Percentiles rank a stretch among this genome's conserved stretches.
phyloP scores from a whole-genome alignment of 2,329 filamentous ascomycete species.

The Drechslerella coelobrocha region DNA sequence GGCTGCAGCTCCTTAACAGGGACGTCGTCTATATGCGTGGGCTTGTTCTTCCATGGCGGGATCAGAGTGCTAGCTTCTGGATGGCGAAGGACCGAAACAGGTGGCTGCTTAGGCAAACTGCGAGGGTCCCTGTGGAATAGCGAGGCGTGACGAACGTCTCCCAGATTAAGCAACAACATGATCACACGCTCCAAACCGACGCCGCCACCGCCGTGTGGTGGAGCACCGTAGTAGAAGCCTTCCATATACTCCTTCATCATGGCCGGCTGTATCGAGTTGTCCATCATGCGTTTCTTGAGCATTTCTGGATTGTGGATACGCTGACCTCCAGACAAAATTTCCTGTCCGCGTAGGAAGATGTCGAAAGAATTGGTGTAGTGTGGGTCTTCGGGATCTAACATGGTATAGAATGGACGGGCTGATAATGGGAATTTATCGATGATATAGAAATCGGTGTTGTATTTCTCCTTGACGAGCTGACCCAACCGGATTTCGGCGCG shows the following conservation, averaged over 20 bases:
- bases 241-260: conserved; percentile 89
- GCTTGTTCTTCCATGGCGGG: conserved; percentile 66
- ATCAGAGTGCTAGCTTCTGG: conserved; percentile 84
- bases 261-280: conserved; percentile 76
- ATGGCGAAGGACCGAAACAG: conserved; percentile 73
- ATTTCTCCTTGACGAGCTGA: conserved; percentile 83
- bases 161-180: conserved; percentile 82
- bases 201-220: conserved; percentile 87
- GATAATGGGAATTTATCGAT: conserved; percentile 88
- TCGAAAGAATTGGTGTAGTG: conserved; percentile 89
- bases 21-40: conserved; percentile 59
- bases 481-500: conserved; percentile 86
- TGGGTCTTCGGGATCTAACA: conserved; percentile 76
- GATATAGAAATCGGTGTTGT: conserved; percentile 88
- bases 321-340: conserved; percentile 90
- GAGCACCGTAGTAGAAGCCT: conserved; percentile 85
- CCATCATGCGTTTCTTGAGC: conserved; percentile 78
- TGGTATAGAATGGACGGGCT: conserved; percentile 89
- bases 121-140: conserved; percentile 88
- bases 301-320: conserved; percentile 82
- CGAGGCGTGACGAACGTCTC: conserved; percentile 86
- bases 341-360: conserved; percentile 90
- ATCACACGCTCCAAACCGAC: conserved; percentile 88
- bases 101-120: conserved; percentile 75
- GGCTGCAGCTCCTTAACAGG: conserved; percentile 68